phyloP scores from a whole-genome alignment of 2,329 filamentous ascomycete genomes.

The Cercospora zeina region DNA sequence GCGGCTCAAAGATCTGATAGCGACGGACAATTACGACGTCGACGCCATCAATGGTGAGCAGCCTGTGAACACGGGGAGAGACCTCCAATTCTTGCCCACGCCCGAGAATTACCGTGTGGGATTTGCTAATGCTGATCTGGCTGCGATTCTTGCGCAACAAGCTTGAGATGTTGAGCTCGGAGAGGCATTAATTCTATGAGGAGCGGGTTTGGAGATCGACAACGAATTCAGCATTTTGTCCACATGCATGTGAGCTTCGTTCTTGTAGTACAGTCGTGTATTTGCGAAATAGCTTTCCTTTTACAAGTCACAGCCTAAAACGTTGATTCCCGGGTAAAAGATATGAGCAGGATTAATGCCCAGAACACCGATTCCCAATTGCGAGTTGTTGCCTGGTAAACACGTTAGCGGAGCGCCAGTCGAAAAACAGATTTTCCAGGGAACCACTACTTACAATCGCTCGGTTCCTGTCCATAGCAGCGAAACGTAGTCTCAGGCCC shows the following conservation, averaged over 20 bases:
- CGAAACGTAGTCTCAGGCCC: conserved; percentile 2
- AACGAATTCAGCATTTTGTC: not conserved
- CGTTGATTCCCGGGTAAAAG: conserved; percentile 19
- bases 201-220: not conserved
- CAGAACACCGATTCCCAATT: conserved; percentile 15
- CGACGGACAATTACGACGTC: not conserved
- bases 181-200: not conserved
- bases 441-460: conserved; percentile 13
- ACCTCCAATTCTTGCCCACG: not conserved
- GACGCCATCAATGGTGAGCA: not conserved
- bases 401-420: no score
- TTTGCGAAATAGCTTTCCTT: not conserved
- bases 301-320: not conserved
- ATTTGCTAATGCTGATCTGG: not conserved
- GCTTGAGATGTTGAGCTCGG: not conserved
- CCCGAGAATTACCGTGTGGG: not conserved
- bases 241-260: no score
- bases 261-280: not conserved
- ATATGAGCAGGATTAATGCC: conserved; percentile 24
- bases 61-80: not conserved
- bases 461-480: conserved; percentile 13
- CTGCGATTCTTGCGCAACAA: not conserved
- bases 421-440: no score
- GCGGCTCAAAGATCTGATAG: not conserved
- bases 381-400: conserved; percentile 19